These are phyloP conservation scores for Clonostachys chloroleuca DNA, from an alignment of 2,329 filamentous ascomycete genomes.

Conservation along the genomic window DNA sequence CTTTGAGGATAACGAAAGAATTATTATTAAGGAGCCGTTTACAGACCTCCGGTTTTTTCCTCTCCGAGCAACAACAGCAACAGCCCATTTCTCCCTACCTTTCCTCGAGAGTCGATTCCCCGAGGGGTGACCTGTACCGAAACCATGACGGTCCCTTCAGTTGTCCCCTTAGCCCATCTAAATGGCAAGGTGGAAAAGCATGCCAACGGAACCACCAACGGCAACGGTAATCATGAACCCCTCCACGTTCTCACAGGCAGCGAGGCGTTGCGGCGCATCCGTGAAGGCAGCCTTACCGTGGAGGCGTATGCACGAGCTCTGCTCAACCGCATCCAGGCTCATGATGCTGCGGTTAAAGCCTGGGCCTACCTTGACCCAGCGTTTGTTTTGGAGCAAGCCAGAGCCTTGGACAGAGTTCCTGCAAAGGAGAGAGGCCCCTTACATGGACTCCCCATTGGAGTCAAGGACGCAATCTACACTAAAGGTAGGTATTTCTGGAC, in stretches of 20 bases:
- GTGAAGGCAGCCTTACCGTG: background rate
- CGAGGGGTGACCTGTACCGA: too few relatives aligned
- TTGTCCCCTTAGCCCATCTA: too few relatives aligned
- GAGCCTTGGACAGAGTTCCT: conserved; percentile 31
- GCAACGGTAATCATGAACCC: too few relatives aligned
- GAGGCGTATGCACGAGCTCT: conserved; percentile 35
- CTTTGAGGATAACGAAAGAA: too few relatives aligned
- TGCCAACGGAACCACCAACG: too few relatives aligned
- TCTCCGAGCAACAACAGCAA: too few relatives aligned
- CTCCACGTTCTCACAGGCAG: conserved; percentile 27
- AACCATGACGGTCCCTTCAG: too few relatives aligned
- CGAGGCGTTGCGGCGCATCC: conserved; percentile 27
- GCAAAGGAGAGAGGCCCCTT: conserved; percentile 4
- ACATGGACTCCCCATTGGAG: conserved; percentile 29
- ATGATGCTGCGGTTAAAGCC: conserved; percentile 37
- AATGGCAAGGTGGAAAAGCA: too few relatives aligned
- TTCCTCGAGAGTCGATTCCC: too few relatives aligned
- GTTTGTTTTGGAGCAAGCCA: conserved; percentile 40
- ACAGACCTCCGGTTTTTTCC: too few relatives aligned
- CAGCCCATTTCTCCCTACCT: too few relatives aligned
- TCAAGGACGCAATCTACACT: conserved; percentile 55
- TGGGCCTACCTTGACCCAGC: conserved; percentile 40
- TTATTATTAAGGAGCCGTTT: too few relatives aligned
- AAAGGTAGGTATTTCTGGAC: conserved; percentile 26
- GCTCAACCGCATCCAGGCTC: conserved; percentile 30